Evolutionary conservation across 176 grass and related monocot species (phyloP).

Genomic region (Phoenix roebelenii): DNA sequence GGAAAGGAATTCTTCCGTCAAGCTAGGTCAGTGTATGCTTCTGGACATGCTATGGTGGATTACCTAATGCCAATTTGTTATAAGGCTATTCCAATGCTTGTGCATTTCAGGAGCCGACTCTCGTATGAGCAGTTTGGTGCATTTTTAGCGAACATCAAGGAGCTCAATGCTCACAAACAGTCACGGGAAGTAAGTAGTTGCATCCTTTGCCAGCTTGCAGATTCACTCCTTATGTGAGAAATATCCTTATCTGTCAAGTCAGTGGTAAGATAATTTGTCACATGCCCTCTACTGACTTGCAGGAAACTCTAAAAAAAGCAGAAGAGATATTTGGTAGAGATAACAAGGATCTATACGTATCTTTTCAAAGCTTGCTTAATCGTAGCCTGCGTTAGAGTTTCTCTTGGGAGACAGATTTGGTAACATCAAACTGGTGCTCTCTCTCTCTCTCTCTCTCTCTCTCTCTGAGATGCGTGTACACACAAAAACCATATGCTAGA

Average conservation of each 20-base stretch:
- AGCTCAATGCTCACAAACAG: neutral
- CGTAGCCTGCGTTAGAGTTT: no score
- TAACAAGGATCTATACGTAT: neutral
- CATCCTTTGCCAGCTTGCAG: neutral
- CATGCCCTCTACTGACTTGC: neutral
- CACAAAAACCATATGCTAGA: no score
- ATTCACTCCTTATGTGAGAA: neutral
- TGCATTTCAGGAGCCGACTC: neutral
- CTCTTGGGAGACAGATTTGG: no score
- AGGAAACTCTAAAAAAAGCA: neutral
- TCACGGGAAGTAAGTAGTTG: slow-evolving; percentile 1
- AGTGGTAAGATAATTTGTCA: neutral
- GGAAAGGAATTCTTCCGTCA: neutral
- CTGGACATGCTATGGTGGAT: neutral
- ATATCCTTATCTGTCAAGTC: no score
- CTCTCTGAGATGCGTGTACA: no score
- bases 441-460: no score
- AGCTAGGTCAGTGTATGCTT: neutral
- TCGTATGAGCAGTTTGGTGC: neutral
- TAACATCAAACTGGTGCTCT: no score
- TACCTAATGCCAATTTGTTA: no score
- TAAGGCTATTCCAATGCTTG: neutral
- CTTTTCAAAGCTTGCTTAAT: neutral
- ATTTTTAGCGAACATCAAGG: neutral
- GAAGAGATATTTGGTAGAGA: neutral